These are phyloP conservation scores for Seiridium cupressi DNA, from an alignment of 2,329 filamentous ascomycete genomes.

Conservation along the genomic window DNA sequence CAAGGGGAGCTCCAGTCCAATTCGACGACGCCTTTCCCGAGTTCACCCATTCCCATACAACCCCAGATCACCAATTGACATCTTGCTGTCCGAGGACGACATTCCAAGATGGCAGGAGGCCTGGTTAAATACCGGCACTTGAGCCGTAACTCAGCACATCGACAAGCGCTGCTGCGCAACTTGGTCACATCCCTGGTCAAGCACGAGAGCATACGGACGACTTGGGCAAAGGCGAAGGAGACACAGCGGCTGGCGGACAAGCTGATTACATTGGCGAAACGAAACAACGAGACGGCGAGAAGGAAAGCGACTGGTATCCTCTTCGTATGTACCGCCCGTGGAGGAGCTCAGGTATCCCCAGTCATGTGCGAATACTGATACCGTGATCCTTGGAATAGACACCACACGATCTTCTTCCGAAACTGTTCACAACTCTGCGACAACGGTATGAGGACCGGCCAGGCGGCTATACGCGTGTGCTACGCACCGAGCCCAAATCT, in stretches of 20 bases:
- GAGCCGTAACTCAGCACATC: constrained; percentile 79
- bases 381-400: constrained; percentile 42
- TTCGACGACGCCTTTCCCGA: neutral
- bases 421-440: constrained; percentile 82
- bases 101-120: constrained; percentile 76
- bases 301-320: constrained; percentile 77
- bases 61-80: neutral
- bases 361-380: neutral
- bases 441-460: constrained; percentile 75
- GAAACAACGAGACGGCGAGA: constrained; percentile 79
- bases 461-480: constrained; percentile 92
- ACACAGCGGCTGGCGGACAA: constrained; percentile 91
- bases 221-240: constrained; percentile 96
- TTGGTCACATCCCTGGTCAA: constrained; percentile 92
- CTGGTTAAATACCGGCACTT: constrained; percentile 86
- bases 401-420: constrained; percentile 70
- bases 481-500: constrained; percentile 86
- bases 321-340: constrained; percentile 64
- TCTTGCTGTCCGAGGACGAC: neutral
- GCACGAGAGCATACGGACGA: constrained; percentile 91
- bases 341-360: neutral
- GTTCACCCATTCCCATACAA: too few relatives aligned
- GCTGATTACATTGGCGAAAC: constrained; percentile 90
- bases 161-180: constrained; percentile 90
- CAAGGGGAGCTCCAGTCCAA: neutral